Percentiles rank a stretch among this genome's conserved stretches.
Evolutionary conservation across 257 asterid genomes (phyloP).

Genomic region (Jacaranda mimosifolia): DNA sequence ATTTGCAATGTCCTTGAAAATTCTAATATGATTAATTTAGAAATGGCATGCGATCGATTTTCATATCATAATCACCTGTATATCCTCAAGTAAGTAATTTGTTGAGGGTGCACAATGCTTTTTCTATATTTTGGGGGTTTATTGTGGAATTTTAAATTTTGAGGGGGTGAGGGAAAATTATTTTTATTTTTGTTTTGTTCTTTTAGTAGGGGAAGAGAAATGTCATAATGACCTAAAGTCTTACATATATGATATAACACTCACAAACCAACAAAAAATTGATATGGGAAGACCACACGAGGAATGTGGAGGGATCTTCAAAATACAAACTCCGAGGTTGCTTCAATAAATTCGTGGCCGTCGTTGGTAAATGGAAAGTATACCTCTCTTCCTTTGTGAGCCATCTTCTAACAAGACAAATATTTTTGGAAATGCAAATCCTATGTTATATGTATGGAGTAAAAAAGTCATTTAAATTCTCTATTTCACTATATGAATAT

Average conservation of each 20-base stretch:
- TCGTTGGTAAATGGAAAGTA: background rate
- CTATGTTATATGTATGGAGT: too few relatives aligned
- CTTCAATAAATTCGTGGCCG: background rate
- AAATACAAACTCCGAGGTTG: conserved; percentile 20
- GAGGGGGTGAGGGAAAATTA: conserved; percentile 12
- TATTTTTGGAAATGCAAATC: too few relatives aligned
- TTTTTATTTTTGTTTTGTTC: background rate
- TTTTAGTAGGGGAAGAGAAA: background rate
- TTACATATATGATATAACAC: background rate
- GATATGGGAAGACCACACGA: conserved; percentile 22
- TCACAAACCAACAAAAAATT: conserved; percentile 32
- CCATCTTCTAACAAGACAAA: too few relatives aligned
- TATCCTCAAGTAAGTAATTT: too few relatives aligned
- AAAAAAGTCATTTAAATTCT: too few relatives aligned
- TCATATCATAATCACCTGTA: too few relatives aligned
- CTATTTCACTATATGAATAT: too few relatives aligned
- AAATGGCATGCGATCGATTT: too few relatives aligned
- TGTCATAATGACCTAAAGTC: conserved; percentile 13
- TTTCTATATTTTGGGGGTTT: background rate
- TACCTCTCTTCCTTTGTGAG: too few relatives aligned
- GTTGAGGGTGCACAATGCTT: background rate
- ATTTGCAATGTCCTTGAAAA: too few relatives aligned
- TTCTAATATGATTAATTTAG: too few relatives aligned
- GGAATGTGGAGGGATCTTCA: conserved; percentile 13
- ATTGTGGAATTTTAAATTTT: background rate